Evolutionary conservation across 2,329 filamentous ascomycete genomes (phyloP).

Genomic region (Aureobasidium sp.): DNA sequence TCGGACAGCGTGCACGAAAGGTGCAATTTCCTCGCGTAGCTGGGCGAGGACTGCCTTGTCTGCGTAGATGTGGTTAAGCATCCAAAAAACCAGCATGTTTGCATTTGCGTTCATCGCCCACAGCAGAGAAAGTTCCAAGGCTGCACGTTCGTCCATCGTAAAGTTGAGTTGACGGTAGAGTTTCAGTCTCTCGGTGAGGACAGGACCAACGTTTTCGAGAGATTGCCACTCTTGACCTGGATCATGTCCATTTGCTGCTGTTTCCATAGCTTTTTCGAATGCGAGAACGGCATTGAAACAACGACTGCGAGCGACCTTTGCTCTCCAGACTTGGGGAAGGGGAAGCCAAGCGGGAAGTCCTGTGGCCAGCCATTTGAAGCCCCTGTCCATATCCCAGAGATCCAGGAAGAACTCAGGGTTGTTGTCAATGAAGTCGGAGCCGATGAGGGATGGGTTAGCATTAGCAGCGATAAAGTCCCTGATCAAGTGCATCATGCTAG

Average conservation of each 20-base stretch:
- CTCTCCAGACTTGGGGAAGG: conserved; percentile 43
- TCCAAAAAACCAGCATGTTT: conserved; percentile 40
- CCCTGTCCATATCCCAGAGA: conserved; percentile 49
- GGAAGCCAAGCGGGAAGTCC: conserved; percentile 52
- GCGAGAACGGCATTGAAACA: conserved; percentile 22
- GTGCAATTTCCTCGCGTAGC: conserved; percentile 30
- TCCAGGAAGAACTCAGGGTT: conserved; percentile 49
- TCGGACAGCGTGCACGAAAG: conserved; percentile 26
- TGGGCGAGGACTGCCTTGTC: conserved; percentile 26
- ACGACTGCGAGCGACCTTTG: conserved; percentile 35
- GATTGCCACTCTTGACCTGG: conserved; percentile 29
- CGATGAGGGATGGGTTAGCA: conserved; percentile 46
- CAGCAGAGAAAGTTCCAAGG: conserved; percentile 42
- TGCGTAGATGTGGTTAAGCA: conserved; percentile 31
- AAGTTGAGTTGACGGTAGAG: conserved; percentile 28
- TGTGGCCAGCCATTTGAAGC: conserved; percentile 47
- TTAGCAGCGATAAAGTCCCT: conserved; percentile 51
- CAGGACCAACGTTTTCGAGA: conserved; percentile 27
- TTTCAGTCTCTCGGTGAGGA: conserved; percentile 27
- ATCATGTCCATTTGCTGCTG: conserved; percentile 24
- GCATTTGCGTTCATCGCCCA: conserved; percentile 52
- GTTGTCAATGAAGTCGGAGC: conserved; percentile 44
- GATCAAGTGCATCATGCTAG: conserved; percentile 46
- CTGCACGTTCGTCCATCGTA: conserved; percentile 27
- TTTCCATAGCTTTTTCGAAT: conserved; percentile 30